Evolutionary conservation across 495 filamentous ascomycete species (phyloP), one percentile per base, ranked within the genome.

Genomic region (Xylaria bambusicola): DNA sequence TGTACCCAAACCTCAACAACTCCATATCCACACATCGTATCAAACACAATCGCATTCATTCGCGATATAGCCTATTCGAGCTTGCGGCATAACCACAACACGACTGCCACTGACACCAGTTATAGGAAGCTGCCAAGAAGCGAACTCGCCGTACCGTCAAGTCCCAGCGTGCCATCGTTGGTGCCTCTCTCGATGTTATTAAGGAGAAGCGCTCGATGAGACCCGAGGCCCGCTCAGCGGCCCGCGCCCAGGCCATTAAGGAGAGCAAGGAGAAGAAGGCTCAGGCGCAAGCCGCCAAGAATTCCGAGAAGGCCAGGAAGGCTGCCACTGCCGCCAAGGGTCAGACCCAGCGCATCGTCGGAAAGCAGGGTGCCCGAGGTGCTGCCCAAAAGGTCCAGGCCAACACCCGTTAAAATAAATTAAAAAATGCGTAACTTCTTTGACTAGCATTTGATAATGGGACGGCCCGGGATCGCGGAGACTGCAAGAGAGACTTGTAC

Each of bases 61-160:
- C n/a, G n/a, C n/a, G n/a, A n/a, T n/a, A n/a, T n/a, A n/a, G n/a
- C n/a, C n/a, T n/a, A n/a, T n/a, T n/a, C n/a, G n/a, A 41, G n/a
- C 18, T 10, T 41, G 18, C 18, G 13, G 4, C 2, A 23, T 17
- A 1, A 20, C 15, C 1, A 2, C 18, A 1, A 52, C 15, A 65
- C 52, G 47, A 52, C 59, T 45, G 56, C 51, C 72, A 65, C 81
- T 85, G 72, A 86, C 79, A 61, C 53, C 62, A 13, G 52, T 31
- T 56, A 82, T 77, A 99, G 94, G 94, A 99, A 87, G 86, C 95
- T 71, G 91, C 93, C 82, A 99, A 99, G 89, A 97, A 97, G 87
- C 92, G 94, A 73, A 92, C 92, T 64, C 95, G 94, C 85, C 91
- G 92, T 73, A 93, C 91, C 68, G 89, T 99, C 81, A 99, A 99